These are phyloP conservation scores for Hydrangea macrophylla DNA, from an alignment of 148 eudicot genomes.

Conservation along the genomic window DNA sequence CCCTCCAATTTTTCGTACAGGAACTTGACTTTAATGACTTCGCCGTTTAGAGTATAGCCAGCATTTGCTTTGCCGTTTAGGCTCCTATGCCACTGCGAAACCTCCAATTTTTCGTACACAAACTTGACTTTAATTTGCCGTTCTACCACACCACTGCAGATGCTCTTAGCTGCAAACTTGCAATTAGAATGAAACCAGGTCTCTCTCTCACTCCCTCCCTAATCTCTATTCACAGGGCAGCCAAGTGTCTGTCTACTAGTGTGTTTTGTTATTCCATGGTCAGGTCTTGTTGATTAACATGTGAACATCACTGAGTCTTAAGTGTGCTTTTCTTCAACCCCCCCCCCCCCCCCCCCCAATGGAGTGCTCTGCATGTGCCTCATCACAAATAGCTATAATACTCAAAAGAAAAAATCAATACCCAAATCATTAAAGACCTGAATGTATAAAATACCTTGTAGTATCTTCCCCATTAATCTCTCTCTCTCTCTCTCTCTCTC, in stretches of 20 bases:
- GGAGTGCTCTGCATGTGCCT: constrained; percentile 31
- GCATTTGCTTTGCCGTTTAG: no score
- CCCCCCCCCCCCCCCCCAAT: no score
- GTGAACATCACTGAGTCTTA: constrained; percentile 26
- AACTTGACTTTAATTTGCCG: no score
- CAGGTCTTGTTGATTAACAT: constrained; percentile 20
- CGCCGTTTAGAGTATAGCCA: no score
- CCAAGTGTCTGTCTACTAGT: constrained; percentile 12
- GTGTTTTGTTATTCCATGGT: constrained; percentile 17
- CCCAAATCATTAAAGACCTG: constrained; percentile 17
- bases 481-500: no score
- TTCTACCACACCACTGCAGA: neutral
- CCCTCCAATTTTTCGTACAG: no score
- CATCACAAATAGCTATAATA: neutral
- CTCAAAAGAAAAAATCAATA: constrained; percentile 2
- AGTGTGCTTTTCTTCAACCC: neutral
- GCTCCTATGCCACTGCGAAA: no score
- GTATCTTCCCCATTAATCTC: neutral
- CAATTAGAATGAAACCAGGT: constrained; percentile 11
- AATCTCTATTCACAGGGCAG: neutral
- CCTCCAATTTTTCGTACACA: no score
- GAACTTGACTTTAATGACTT: no score
- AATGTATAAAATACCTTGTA: neutral
- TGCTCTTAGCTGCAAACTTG: constrained; percentile 15
- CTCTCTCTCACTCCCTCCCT: no score